Conservation (phyloP, 1,139 yeast species). For the Pichia sp. region DNA sequence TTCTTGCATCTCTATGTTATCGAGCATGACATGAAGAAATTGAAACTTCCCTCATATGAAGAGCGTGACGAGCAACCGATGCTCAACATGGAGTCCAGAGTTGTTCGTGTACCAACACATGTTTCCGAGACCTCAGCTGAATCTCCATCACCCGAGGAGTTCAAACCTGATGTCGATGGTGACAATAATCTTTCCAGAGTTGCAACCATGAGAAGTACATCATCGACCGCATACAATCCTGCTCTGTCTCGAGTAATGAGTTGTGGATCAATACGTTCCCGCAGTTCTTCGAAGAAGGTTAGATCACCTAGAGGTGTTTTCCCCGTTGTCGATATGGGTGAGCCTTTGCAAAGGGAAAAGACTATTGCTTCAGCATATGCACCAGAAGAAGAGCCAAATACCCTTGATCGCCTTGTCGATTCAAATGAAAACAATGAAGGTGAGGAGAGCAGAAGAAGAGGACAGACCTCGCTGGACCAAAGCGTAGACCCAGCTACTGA, state of each 20-base stretch:
- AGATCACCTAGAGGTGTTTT: slow-evolving; percentile 72
- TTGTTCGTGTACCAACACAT: slow-evolving; percentile 43
- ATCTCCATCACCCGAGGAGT: slow-evolving; percentile 10
- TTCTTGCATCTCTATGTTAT: slow-evolving; percentile 66
- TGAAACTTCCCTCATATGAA: slow-evolving; percentile 62
- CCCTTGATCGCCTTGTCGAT: slow-evolving; percentile 17
- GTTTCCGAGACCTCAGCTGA: slow-evolving; percentile 5
- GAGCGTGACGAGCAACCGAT: slow-evolving; percentile 78
- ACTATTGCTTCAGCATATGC: slow-evolving; percentile 46
- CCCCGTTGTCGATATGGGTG: slow-evolving; percentile 76
- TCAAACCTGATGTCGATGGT: slow-evolving; percentile 14
- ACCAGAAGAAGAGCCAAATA: slow-evolving; percentile 12
- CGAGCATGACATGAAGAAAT: slow-evolving; percentile 56
- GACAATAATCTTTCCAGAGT: slow-evolving; percentile 12
- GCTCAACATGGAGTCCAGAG: slow-evolving; percentile 69
- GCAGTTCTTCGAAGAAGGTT: slow-evolving; percentile 14
- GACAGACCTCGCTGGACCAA: too few relatives aligned
- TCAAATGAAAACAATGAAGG: slow-evolving; percentile 1
- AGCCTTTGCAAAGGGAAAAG: slow-evolving; percentile 50
- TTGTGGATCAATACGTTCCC: slow-evolving; percentile 4
- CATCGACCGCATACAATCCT: slow-evolving; percentile 5
- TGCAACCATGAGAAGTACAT: not conserved
- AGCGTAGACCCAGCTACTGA: not conserved
- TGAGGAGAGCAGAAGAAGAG: not conserved
- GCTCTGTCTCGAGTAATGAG: slow-evolving; percentile 9